Base-by-base conservation (phyloP, 306 rosid genomes). In the Neltuma alba region DNA sequence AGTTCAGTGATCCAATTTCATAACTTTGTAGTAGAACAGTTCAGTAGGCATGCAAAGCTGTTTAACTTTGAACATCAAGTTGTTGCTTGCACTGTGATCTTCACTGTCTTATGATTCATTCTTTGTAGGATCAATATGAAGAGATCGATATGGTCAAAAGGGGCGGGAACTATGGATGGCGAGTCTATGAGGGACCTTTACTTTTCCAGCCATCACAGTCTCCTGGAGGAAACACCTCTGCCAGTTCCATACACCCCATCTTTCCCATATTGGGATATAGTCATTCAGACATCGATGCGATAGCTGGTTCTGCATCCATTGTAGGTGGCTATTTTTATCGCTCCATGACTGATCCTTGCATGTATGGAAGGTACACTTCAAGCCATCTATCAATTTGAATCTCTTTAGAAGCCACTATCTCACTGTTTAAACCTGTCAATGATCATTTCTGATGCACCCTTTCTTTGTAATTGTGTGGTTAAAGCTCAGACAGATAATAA, bases 81-180 rank as follows among this genome's bases (percentile, higher is more conserved):
- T 79, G 31, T 71, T 72, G 31, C 78, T 37, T 47, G 55, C 41
- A 5, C 12, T 28, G 58, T 55, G 27, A 55, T 28, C 13, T 42
- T 44, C 41, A n/a, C 44, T 60, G 40, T 45, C 42, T 60, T 75
- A 7, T 77, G 20, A 47, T 30, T 45, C 34, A 50, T 64, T 63
- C 27, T 54, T 37, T 57, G 57, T 52, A 85, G 89, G 84, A 82
- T 71, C 70, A 76, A 47, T 79, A 82, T 70, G 84, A 82, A 68
- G 89, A 86, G 80, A 61, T 86, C 16, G 86, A 86, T 76, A 18
- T 76, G 57, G 65, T 86, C 11, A 76, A 50, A 23, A 86, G 76
- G 81, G 84, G 89, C 52, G 76, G 81, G 47, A 88, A 88, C 65
- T 80, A 83, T 54, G 89, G 91, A 5, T 85, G 87, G 84, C 57